phyloP scores from a whole-genome alignment of 441 rosid species.

The Erodium texanum region DNA sequence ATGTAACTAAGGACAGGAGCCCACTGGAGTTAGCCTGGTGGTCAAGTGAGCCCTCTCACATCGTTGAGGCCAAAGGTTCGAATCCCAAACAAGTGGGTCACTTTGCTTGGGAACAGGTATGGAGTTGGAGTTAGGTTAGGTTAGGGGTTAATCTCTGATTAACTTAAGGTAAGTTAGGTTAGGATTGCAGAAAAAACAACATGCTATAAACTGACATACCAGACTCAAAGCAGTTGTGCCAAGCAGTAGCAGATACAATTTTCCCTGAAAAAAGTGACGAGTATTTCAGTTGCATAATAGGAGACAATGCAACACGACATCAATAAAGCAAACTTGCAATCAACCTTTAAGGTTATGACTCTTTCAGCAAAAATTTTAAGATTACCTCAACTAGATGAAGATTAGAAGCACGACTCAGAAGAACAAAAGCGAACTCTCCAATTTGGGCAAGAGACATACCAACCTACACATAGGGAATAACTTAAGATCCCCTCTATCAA shows the following conservation, averaged over 20 bases:
- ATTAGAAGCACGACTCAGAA: slow-evolving; percentile 93
- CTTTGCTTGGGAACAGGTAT: too few relatives aligned
- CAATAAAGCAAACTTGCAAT: slow-evolving; percentile 6
- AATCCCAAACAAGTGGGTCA: too few relatives aligned
- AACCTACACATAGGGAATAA: slow-evolving; percentile 43
- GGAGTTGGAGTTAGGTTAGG: too few relatives aligned
- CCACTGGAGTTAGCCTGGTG: too few relatives aligned
- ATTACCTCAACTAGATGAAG: slow-evolving; percentile 86
- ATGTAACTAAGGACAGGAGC: neutral
- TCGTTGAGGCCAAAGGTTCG: too few relatives aligned
- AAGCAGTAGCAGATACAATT: slow-evolving; percentile 76
- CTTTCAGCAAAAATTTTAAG: neutral
- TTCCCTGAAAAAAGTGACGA: slow-evolving; percentile 46
- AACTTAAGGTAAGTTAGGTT: too few relatives aligned
- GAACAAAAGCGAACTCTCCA: slow-evolving; percentile 96
- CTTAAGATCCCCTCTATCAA: slow-evolving; percentile 18
- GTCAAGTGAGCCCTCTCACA: too few relatives aligned
- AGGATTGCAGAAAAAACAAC: neutral
- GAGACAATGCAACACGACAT: neutral
- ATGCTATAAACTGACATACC: slow-evolving; percentile 35
- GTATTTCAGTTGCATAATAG: neutral
- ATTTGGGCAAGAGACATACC: slow-evolving; percentile 97
- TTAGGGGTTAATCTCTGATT: too few relatives aligned
- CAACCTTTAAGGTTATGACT: neutral
- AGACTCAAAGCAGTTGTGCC: slow-evolving; percentile 94